Evolutionary conservation across 2,329 filamentous ascomycete genomes (phyloP), one percentile per base, ranked within the genome.

Genomic region (Geosmithia morbida): DNA sequence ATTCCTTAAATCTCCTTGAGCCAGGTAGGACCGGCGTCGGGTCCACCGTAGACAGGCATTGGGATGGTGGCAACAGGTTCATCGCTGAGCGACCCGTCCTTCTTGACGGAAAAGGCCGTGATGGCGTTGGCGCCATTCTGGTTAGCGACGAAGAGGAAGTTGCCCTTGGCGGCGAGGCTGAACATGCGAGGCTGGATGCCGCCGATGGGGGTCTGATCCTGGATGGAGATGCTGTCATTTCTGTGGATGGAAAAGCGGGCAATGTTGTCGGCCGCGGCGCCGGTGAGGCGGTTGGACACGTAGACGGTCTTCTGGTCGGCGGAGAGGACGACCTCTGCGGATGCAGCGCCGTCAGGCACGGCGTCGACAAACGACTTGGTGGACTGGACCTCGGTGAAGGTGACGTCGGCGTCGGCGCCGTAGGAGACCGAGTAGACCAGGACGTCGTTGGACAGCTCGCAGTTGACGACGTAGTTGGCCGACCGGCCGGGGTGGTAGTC

Each of bases 201-300:
- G 41, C 60, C 58, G 0, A 62, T 62, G 14, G 59, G 57, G 45
- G 65, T 56, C 18, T 58, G 52, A 46, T 62, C 59, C 22, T 53
- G 55, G 47, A 64, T 65, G 41, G 57, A 52, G 47, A 71, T 61
- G 8, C 50, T 57, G 30, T 51, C 46, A 29, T 50, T 41, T 8
- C 45, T 41, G 43, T 56, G 48, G 41, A 67, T 52, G 53, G 57
- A 57, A 56, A 75, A 72, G 56, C 68, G 67, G 6, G 69, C 63
- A 54, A 75, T 66, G 53, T 59, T 68, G 59, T 75, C 72, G 8
- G 65, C 66, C 2, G 52, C 53, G 37, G 65, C 63, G 47, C 68
- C 70, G 1, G 64, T 68, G 22, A 72, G 52, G 3, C 72, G 69
- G 63, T 75, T 75, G 39, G 70, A 70, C 46, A 74, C 63, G 57